Conservation (phyloP, 805 yeast genomes). For the Wickerhamomyces strasburgensis region DNA sequence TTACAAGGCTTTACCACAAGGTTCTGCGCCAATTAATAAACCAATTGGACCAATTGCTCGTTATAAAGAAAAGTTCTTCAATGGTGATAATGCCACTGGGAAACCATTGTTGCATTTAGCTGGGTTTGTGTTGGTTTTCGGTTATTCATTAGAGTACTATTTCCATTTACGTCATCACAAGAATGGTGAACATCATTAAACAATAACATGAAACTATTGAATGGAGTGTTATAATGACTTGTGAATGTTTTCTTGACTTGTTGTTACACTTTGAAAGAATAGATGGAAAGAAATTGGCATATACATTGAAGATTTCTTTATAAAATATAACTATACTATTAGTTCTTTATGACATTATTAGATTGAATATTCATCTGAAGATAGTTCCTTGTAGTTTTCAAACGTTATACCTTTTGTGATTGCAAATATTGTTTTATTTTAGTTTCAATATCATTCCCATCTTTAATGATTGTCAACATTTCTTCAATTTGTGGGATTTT, state of each 20-base stretch:
- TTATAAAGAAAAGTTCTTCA: constrained; percentile 83
- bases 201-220: not conserved
- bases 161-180: constrained; percentile 73
- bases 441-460: constrained; percentile 1
- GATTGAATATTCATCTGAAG: not conserved
- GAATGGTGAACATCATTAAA: constrained; percentile 37
- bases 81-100: constrained; percentile 79
- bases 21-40: constrained; percentile 73
- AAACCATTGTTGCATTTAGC: constrained; percentile 79
- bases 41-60: constrained; percentile 65
- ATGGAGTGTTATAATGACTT: not conserved
- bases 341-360: constrained; percentile 6
- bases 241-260: not conserved
- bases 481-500: constrained; percentile 46
- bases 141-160: constrained; percentile 91
- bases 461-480: constrained; percentile 39
- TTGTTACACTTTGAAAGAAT: not conserved
- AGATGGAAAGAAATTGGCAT: not conserved
- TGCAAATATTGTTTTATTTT: constrained; percentile 2
- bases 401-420: constrained; percentile 7
- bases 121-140: constrained; percentile 60
- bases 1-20: constrained; percentile 95
- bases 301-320: too few species aligned
- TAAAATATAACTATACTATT: not conserved
- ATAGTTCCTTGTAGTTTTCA: constrained; percentile 4